phyloP scores from a whole-genome alignment of 2,329 filamentous ascomycete genomes.

The Phaeosphaeria sp. region DNA sequence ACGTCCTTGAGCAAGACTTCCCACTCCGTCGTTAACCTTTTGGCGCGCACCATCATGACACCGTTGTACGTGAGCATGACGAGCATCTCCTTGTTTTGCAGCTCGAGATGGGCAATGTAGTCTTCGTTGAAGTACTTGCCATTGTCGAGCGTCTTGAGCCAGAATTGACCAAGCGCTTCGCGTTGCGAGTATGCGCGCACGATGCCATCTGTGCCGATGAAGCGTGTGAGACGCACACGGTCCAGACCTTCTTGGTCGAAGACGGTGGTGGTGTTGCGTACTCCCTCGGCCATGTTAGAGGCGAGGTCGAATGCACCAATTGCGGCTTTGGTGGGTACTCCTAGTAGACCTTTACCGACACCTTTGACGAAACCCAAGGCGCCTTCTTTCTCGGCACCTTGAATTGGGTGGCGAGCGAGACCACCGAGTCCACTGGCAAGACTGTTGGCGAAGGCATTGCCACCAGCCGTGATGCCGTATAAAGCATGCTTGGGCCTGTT shows the following conservation, averaged over 20 bases:
- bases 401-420: constrained; percentile 88
- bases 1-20: constrained; percentile 95
- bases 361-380: constrained; percentile 96
- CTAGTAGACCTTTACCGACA: constrained; percentile 91
- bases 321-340: constrained; percentile 94
- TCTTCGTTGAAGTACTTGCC: constrained; percentile 97
- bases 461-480: constrained; percentile 93
- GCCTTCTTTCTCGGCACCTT: constrained; percentile 95
- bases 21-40: constrained; percentile 89
- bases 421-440: constrained; percentile 93
- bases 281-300: constrained; percentile 95
- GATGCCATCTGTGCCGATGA: constrained; percentile 90
- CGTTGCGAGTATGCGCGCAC: constrained; percentile 93
- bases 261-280: constrained; percentile 97
- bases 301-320: constrained; percentile 97
- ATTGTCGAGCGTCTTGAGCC: constrained; percentile 98
- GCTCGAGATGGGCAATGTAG: constrained; percentile 95
- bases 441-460: constrained; percentile 92
- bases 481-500: constrained; percentile 97
- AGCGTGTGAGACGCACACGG: constrained; percentile 89
- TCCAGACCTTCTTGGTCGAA: constrained; percentile 96
- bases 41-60: constrained; percentile 88
- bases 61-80: constrained; percentile 67
- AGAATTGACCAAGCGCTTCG: constrained; percentile 95
- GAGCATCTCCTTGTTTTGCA: constrained; percentile 88